Evolutionary conservation across 495 filamentous ascomycete genomes (phyloP).

Genomic region (Daldinia caldariorum): DNA sequence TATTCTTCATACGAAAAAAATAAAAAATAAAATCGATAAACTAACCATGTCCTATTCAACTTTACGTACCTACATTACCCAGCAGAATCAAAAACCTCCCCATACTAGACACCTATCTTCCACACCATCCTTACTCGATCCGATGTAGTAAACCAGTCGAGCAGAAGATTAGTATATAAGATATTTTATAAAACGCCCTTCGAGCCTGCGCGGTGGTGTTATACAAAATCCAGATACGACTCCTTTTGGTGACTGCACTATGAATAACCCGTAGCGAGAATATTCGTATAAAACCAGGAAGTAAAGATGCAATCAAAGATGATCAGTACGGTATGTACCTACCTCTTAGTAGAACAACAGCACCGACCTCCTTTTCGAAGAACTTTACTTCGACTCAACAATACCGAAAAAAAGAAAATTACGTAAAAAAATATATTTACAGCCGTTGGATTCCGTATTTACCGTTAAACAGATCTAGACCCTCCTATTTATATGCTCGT

Average conservation of each 20-base stretch:
- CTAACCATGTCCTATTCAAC: too few species aligned
- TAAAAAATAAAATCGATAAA: too few species aligned
- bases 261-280: background rate
- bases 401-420: background rate
- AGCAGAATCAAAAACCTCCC: too few species aligned
- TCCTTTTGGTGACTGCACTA: background rate
- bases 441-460: background rate
- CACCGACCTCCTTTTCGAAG: background rate
- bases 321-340: background rate
- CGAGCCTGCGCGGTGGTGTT: background rate
- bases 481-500: background rate
- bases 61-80: too few species aligned
- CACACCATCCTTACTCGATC: too few species aligned
- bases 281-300: background rate
- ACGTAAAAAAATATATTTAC: too few species aligned
- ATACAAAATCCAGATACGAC: background rate
- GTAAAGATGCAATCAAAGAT: background rate
- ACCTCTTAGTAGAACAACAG: background rate
- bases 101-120: too few species aligned
- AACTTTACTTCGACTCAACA: background rate
- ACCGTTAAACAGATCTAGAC: background rate
- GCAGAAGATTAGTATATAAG: too few species aligned
- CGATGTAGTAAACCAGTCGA: too few species aligned
- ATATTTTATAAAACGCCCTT: too few species aligned
- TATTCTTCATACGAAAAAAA: too few species aligned